Percentiles rank a stretch among this genome's conserved stretches.
Evolutionary conservation across 2,329 filamentous ascomycete species (phyloP).

Genomic region (Aspergillus pseudotamarii): DNA sequence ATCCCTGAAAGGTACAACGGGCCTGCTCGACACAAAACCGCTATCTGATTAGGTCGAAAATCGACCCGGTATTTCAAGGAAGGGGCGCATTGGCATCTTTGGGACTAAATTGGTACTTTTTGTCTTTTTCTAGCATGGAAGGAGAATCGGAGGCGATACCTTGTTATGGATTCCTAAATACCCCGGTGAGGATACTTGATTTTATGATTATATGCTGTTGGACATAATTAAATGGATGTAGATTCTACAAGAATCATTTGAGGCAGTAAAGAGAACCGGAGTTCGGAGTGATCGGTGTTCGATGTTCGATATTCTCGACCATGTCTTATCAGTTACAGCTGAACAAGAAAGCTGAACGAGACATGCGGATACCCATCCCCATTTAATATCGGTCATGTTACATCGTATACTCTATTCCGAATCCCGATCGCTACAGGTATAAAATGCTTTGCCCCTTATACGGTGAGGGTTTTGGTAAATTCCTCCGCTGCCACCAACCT

Average conservation of each 20-base stretch:
- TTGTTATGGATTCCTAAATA: slow-evolving; percentile 9
- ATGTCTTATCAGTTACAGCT: not conserved
- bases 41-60: not conserved
- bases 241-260: not conserved
- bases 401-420: not conserved
- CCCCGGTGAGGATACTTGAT: slow-evolving; percentile 11
- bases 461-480: not conserved
- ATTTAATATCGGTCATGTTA: not conserved
- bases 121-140: slow-evolving; percentile 3
- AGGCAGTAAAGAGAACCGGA: not conserved
- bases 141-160: slow-evolving; percentile 4
- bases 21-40: not conserved
- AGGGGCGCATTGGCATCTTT: not conserved
- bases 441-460: not conserved
- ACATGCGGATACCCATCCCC: not conserved
- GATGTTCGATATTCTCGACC: not conserved
- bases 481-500: not conserved
- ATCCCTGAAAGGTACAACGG: not conserved
- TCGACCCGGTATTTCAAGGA: not conserved
- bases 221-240: not conserved
- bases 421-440: not conserved
- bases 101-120: not conserved
- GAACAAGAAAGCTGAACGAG: not conserved
- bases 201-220: not conserved
- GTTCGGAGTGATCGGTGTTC: not conserved